Conservation (phyloP, 352 stramenopile genomes). For the Globisporangium megalacanthum region DNA sequence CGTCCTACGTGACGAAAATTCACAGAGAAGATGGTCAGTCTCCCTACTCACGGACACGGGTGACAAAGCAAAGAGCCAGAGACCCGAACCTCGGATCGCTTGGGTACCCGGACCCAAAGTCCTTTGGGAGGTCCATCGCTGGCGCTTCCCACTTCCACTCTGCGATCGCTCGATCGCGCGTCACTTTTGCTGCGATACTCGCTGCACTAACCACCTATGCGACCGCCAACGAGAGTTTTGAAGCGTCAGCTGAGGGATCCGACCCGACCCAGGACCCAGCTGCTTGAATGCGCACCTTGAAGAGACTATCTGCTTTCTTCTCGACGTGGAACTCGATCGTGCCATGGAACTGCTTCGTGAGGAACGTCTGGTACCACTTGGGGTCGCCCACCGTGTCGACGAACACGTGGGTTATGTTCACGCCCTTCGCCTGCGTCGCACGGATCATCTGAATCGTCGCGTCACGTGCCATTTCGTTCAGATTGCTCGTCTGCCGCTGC, state of each 20-base stretch:
- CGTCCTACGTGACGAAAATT: conserved; percentile 29
- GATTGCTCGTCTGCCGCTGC: conserved; percentile 84
- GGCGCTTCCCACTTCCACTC: conserved; percentile 89
- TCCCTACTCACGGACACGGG: background rate
- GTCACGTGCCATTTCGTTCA: conserved; percentile 95
- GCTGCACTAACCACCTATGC: conserved; percentile 85
- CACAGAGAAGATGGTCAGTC: background rate
- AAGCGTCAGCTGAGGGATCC: background rate
- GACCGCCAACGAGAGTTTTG: background rate
- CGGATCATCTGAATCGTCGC: conserved; percentile 92
- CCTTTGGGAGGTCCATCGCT: conserved; percentile 50
- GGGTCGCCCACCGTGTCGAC: conserved; percentile 95
- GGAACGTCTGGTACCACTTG: conserved; percentile 86
- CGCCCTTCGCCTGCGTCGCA: conserved; percentile 80
- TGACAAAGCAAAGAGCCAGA: background rate
- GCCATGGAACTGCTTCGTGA: conserved; percentile 88
- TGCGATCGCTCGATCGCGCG: conserved; percentile 82
- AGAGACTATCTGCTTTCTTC: conserved; percentile 95
- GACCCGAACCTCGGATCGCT: conserved; percentile 83
- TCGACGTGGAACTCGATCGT: conserved; percentile 93
- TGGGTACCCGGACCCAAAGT: conserved; percentile 89
- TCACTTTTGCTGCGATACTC: conserved; percentile 93
- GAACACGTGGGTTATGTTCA: conserved; percentile 86
- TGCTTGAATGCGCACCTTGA: conserved; percentile 60
- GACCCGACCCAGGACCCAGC: too few relatives aligned